phyloP scores from a whole-genome alignment of 2,329 filamentous ascomycete species.

The Colletotrichum noveboracense region DNA sequence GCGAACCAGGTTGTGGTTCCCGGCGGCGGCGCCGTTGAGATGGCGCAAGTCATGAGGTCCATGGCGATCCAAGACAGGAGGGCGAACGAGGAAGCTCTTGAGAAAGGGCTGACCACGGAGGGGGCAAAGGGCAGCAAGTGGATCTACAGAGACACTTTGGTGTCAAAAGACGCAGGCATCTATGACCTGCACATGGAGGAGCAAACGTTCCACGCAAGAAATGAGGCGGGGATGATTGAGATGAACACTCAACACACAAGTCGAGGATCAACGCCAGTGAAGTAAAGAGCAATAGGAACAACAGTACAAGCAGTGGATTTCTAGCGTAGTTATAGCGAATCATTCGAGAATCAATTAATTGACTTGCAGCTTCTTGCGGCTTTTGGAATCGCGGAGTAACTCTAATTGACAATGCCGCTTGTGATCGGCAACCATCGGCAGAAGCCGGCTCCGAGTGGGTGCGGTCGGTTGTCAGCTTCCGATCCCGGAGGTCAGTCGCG shows the following conservation, averaged over 20 bases:
- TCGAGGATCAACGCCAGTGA: neutral
- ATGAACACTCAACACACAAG: neutral
- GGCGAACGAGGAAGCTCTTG: neutral
- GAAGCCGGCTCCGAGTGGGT: neutral
- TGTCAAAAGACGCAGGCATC: neutral
- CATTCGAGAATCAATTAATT: neutral
- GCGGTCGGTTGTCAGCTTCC: neutral
- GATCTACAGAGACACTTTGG: constrained; percentile 15
- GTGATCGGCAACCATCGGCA: constrained; percentile 1
- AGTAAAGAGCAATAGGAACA: neutral
- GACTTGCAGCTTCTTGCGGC: neutral
- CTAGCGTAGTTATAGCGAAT: neutral
- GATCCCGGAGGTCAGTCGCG: neutral
- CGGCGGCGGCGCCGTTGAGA: constrained; percentile 1
- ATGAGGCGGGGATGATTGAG: constrained; percentile 7
- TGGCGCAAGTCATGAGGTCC: constrained; percentile 20
- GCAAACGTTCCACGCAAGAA: neutral
- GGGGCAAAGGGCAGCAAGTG: neutral
- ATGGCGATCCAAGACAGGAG: constrained; percentile 14
- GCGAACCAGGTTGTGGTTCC: constrained; percentile 32
- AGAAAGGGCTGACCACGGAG: neutral
- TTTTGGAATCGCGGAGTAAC: neutral
- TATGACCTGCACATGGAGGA: constrained; percentile 23
- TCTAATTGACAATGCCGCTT: neutral
- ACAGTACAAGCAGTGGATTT: neutral